Base-by-base conservation (phyloP, 148 eudicot genomes). In the Oxyria digyna region DNA sequence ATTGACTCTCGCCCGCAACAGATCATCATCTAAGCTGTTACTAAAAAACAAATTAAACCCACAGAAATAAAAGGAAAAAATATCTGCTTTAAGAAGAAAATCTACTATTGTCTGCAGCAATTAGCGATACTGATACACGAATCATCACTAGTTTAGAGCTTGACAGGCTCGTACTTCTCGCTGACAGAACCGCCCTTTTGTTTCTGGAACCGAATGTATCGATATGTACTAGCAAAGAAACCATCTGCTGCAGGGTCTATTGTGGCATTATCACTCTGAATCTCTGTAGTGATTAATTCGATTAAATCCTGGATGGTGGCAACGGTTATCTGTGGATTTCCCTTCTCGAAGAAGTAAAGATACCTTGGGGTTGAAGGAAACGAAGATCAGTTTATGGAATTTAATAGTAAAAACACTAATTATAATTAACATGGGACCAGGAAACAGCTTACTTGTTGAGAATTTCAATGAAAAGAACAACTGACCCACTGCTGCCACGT, bases 261-360 rank as follows among this genome's bases (percentile, higher is more conserved):
- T 31, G 84, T 77, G n/a, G 81, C 55, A 72, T 74, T 82, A 0
- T 91, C 94, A 67, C 88, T 82, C 29, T 82, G 87, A 91, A 88
- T 84, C 76, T 91, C 97, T 3, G 81, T 84, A 46, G 91, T 95
- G 52, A 95, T 89, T 70, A 95, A 71, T 77, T 91, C 96, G 75
- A 91, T 80, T 63, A 95, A 75, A 71, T 84, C 87, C 75, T 91
- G 91, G 71, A 95, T 83, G 45, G 99, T 82, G 48, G 78, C 78
- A 67, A 91, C 88, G 0, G 87, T 91, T 64, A 95, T 81, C 77
- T 91, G 96, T 52, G 87, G 41, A 74, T 85, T 88, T 50, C 99
- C 99, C 85, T 95, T 95, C 82, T 95, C 99, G 12, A 81, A 95
- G 78, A 85, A 95, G 78, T 95, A 95, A 20, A 95, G 88, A 78